Evolutionary conservation across 192 early-diverging fungal genomes (phyloP), one percentile per base, ranked within the genome.

Genomic region (Physocladia obscura): DNA sequence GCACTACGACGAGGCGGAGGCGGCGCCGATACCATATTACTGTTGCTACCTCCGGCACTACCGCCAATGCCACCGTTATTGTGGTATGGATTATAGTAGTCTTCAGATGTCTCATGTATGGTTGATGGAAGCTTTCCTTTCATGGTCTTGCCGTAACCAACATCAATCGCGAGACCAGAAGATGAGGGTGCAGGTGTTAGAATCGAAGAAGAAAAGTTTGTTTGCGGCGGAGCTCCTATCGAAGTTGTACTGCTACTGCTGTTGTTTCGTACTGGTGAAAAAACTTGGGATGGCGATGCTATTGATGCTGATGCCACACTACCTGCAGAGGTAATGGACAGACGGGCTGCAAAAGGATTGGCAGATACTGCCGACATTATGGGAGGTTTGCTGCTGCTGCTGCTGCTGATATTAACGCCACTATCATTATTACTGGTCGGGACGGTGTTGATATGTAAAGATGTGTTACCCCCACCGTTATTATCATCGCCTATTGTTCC

Each of bases 51-150:
- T n/a, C n/a, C n/a, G n/a, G n/a, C n/a, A n/a, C n/a, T n/a, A n/a
- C n/a, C n/a, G n/a, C n/a, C n/a, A n/a, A n/a, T n/a, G n/a, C n/a
- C n/a, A n/a, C n/a, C n/a, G n/a, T n/a, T n/a, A n/a, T n/a, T n/a
- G n/a, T n/a, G n/a, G n/a, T n/a, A n/a, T n/a, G n/a, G n/a, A n/a
- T n/a, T n/a, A n/a, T n/a, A n/a, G n/a, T n/a, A n/a, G n/a, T n/a
- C n/a, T n/a, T n/a, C n/a, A n/a, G n/a, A n/a, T n/a, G n/a, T 62
- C 24, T 39, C 57, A 29, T 35, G 38, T 6, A 32, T 34, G 6
- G 49, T 19, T n/a, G 44, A 32, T n/a, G 63, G 63, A 19, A 65
- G 63, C 21, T 51, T 49, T 30, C 63, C 63, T 24, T 38, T 31
- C 0, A 17, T 21, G 17, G 63, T 51, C 32, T 65, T 65, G 13